These are phyloP conservation scores for Ricinus communis DNA, from an alignment of 345 rosid species.

Conservation along the genomic window DNA sequence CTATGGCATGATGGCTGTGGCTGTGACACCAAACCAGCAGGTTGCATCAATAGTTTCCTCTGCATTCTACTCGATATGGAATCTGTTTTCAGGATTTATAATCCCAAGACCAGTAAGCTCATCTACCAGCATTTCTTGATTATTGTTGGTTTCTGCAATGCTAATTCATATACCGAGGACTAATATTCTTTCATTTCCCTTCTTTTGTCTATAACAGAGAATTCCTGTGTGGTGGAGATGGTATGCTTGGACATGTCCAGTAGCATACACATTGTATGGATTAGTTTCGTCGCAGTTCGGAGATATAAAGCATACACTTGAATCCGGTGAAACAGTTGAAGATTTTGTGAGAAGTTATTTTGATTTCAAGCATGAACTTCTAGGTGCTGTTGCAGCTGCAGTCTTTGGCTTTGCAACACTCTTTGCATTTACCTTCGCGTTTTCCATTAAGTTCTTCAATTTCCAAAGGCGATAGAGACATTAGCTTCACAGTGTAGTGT, in stretches of 20 bases:
- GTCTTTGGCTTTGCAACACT: slow-evolving; percentile 26
- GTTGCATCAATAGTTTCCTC: slow-evolving; percentile 55
- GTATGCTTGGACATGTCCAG: slow-evolving; percentile 43
- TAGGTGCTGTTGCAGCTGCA: slow-evolving; percentile 39
- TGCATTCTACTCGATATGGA: slow-evolving; percentile 57
- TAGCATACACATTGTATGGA: slow-evolving; percentile 44
- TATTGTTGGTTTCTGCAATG: too few relatives aligned
- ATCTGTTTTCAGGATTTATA: slow-evolving; percentile 61
- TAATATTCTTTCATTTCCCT: not conserved
- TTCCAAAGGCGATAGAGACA: slow-evolving; percentile 37
- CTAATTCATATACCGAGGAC: too few relatives aligned
- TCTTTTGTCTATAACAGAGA: slow-evolving; percentile 23
- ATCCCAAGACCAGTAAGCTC: slow-evolving; percentile 55
- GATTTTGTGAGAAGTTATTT: slow-evolving; percentile 32
- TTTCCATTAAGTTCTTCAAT: slow-evolving; percentile 34
- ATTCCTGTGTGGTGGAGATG: slow-evolving; percentile 57
- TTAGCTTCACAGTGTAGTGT: not conserved
- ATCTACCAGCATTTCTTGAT: not conserved
- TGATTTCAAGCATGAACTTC: slow-evolving; percentile 36
- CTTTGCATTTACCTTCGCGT: slow-evolving; percentile 35
- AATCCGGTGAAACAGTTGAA: slow-evolving; percentile 27
- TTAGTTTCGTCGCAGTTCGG: slow-evolving; percentile 41
- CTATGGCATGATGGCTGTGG: slow-evolving; percentile 78
- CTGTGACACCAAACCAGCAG: slow-evolving; percentile 63
- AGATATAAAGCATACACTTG: slow-evolving; percentile 25